Evolutionary conservation across 1,284 basidiomycete genomes (phyloP).

Genomic region (Cerrena zonata): DNA sequence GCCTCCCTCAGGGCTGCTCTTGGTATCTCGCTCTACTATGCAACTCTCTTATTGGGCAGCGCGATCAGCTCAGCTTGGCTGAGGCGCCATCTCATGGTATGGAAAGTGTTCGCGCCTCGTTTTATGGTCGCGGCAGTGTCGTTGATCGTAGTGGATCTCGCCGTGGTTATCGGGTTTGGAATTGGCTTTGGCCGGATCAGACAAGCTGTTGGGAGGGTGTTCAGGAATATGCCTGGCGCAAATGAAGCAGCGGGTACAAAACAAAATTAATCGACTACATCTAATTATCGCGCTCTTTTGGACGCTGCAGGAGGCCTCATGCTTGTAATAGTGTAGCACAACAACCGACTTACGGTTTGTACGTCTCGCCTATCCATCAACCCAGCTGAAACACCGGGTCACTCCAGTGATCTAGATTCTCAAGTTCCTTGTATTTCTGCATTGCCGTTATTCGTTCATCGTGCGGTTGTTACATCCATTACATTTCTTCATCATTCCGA

Average conservation of each 20-base stretch:
- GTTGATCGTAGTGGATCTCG: conserved; percentile 52
- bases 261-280: too few species aligned
- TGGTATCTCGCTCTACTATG: conserved; percentile 68
- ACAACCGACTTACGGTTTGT: too few species aligned
- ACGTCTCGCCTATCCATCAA: too few species aligned
- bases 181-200: conserved; percentile 29
- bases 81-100: conserved; percentile 92
- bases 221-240: not conserved
- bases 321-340: too few species aligned
- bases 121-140: conserved; percentile 74
- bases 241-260: not conserved
- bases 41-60: conserved; percentile 61
- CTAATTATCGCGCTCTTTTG: too few species aligned
- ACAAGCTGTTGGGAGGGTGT: not conserved
- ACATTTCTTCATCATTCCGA: too few species aligned
- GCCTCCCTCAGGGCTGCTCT: conserved; percentile 46
- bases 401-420: too few species aligned
- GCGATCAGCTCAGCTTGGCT: conserved; percentile 74
- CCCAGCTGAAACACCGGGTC: too few species aligned
- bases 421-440: too few species aligned
- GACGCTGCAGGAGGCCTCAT: too few species aligned
- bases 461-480: too few species aligned
- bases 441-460: too few species aligned
- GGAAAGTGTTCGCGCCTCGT: conserved; percentile 96
- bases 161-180: conserved; percentile 45